Conservation (phyloP, 495 filamentous ascomycete species). For the Hypoxylon crocopeplum region DNA sequence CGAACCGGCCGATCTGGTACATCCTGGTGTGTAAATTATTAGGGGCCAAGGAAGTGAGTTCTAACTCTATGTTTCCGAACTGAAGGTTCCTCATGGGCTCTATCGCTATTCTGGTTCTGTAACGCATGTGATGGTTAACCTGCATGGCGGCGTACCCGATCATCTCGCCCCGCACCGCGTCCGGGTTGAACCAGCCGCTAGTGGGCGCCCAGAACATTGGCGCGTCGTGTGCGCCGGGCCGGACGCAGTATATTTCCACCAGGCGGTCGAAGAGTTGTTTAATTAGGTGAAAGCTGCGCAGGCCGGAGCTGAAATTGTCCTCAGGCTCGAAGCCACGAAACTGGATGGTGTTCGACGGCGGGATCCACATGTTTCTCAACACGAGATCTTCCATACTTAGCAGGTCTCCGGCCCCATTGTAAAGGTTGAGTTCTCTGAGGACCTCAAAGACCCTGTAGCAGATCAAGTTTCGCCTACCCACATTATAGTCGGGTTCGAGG, state of each 20-base stretch:
- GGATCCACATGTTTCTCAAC: not conserved
- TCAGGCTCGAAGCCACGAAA: not conserved
- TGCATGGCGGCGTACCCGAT: slow-evolving; percentile 12
- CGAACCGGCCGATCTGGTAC: not conserved
- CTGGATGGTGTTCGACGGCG: not conserved
- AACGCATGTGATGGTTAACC: not conserved
- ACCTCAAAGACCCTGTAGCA: not conserved
- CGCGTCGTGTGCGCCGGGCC: not conserved
- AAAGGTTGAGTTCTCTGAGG: no score
- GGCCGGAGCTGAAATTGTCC: slow-evolving; percentile 8
- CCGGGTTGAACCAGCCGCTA: slow-evolving; percentile 28
- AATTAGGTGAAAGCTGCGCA: slow-evolving; percentile 24
- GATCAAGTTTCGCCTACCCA: not conserved
- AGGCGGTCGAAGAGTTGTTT: slow-evolving; percentile 19
- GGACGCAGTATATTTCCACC: not conserved
- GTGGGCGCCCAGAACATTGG: not conserved
- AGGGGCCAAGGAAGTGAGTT: not conserved
- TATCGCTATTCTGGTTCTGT: slow-evolving; percentile 17
- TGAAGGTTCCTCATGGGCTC: slow-evolving; percentile 17
- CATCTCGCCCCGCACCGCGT: slow-evolving; percentile 28
- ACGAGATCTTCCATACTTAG: not conserved
- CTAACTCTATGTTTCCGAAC: not conserved
- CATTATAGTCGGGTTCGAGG: slow-evolving; percentile 5
- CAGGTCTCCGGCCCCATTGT: not conserved
- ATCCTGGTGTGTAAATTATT: not conserved